A percentile compares a stretch with the other conserved stretches of the same genome.
Conservation (phyloP, 1,139 yeast species). For the Blastobotrys malaysiensis region DNA sequence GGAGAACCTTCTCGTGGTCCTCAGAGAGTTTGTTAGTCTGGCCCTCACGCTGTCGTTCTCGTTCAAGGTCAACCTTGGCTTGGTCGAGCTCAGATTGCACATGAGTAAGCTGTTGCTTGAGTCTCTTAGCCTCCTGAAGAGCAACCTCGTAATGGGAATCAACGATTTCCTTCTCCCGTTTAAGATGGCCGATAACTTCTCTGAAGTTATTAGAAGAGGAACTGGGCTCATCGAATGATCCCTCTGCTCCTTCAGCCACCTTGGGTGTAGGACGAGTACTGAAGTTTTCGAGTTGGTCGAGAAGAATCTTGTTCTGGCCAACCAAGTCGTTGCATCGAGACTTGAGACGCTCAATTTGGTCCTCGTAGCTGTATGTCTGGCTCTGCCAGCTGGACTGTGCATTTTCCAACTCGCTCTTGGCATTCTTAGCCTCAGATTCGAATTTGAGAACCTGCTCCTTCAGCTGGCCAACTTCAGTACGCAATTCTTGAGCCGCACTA, state of each 20-base stretch:
- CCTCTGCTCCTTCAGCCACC: neutral
- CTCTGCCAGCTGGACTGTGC: conserved; percentile 43
- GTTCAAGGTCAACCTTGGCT: conserved; percentile 28
- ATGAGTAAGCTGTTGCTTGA: conserved; percentile 37
- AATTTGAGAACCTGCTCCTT: conserved; percentile 38
- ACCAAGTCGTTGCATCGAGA: conserved; percentile 51
- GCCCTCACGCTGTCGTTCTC: conserved; percentile 37
- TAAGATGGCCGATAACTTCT: conserved; percentile 57
- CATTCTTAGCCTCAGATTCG: conserved; percentile 32
- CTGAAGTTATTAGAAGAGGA: conserved; percentile 32
- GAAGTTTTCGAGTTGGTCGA: conserved; percentile 58
- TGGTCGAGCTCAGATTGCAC: conserved; percentile 31
- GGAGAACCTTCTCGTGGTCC: conserved; percentile 51
- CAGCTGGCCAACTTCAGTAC: conserved; percentile 40
- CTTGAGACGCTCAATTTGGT: conserved; percentile 46
- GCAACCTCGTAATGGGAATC: conserved; percentile 53
- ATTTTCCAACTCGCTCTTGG: conserved; percentile 31
- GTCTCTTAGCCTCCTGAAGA: conserved; percentile 45
- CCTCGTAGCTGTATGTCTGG: conserved; percentile 43
- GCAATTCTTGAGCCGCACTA: conserved; percentile 40
- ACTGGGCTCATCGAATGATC: neutral
- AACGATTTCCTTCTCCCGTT: conserved; percentile 71
- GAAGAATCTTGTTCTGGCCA: conserved; percentile 60
- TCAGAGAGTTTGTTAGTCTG: conserved; percentile 40
- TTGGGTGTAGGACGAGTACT: conserved; percentile 8